Conservation (phyloP, 495 filamentous ascomycete species). For the Tuber magnatum region DNA sequence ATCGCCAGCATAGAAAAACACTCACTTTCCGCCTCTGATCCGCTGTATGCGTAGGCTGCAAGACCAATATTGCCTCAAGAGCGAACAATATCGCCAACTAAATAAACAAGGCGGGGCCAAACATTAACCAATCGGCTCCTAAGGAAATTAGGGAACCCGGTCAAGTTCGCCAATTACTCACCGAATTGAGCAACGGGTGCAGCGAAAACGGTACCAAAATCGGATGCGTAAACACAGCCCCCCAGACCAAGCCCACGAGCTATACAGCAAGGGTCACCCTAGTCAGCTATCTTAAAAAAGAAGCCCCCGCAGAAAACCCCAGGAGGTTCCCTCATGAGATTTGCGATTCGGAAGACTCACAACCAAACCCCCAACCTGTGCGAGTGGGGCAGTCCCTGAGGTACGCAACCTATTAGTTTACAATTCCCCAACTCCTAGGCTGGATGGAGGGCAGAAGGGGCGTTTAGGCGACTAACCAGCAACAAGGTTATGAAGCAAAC, state of each 20-base stretch:
- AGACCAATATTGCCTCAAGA: conserved; percentile 70
- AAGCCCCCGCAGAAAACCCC: conserved; percentile 5
- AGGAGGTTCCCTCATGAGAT: not conserved
- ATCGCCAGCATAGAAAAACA: not conserved
- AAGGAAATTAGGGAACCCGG: not conserved
- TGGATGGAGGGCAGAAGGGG: not conserved
- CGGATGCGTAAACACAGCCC: conserved; percentile 57
- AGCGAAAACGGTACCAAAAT: conserved; percentile 65
- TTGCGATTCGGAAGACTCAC: conserved; percentile 43
- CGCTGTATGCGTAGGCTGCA: conserved; percentile 78
- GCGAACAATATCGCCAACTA: conserved; percentile 57
- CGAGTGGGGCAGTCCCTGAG: conserved; percentile 61
- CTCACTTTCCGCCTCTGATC: conserved; percentile 54
- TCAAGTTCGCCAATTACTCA: conserved; percentile 32
- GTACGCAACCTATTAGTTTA: conserved; percentile 13
- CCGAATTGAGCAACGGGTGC: conserved; percentile 78
- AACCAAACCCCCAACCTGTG: conserved; percentile 61
- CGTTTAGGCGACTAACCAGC: conserved; percentile 52
- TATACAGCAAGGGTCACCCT: conserved; percentile 47
- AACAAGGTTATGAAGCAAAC: conserved; percentile 63
- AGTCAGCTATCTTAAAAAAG: conserved; percentile 45
- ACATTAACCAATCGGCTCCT: not conserved
- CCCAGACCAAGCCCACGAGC: conserved; percentile 67
- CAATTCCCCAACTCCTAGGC: not conserved
- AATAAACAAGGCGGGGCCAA: not conserved